phyloP scores from a whole-genome alignment of 2,329 filamentous ascomycete species.

The Botryotinia convoluta region DNA sequence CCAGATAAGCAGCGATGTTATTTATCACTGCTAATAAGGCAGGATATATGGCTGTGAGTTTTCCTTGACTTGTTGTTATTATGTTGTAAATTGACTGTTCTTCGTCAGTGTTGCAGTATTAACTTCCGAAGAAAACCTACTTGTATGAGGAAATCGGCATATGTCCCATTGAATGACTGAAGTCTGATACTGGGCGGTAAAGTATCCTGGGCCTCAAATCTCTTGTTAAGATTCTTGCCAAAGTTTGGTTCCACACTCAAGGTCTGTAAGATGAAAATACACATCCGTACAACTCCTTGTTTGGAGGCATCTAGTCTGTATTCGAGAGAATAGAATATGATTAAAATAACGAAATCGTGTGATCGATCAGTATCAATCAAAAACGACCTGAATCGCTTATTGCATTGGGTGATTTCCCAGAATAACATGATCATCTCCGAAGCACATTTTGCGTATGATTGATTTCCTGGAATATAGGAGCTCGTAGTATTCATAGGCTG shows the following conservation, averaged over 20 bases:
- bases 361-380: slow-evolving; percentile 93
- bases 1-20: slow-evolving; percentile 83
- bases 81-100: slow-evolving; percentile 81
- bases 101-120: slow-evolving; percentile 30
- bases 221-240: slow-evolving; percentile 83
- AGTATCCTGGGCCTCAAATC: slow-evolving; percentile 84
- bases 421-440: slow-evolving; percentile 97
- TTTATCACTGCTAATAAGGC: slow-evolving; percentile 89
- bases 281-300: slow-evolving; percentile 93
- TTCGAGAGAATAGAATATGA: slow-evolving; percentile 90
- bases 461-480: slow-evolving; percentile 83
- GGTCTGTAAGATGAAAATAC: slow-evolving; percentile 93
- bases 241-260: slow-evolving; percentile 91
- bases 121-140: slow-evolving; percentile 50
- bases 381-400: slow-evolving; percentile 93
- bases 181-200: slow-evolving; percentile 80
- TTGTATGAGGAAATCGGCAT: slow-evolving; percentile 91
- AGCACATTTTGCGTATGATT: slow-evolving; percentile 76
- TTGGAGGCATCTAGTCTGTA: slow-evolving; percentile 82
- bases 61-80: slow-evolving; percentile 87
- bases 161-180: slow-evolving; percentile 80
- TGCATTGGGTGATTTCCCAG: slow-evolving; percentile 96
- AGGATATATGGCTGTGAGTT: slow-evolving; percentile 86
- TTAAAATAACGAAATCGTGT: slow-evolving; percentile 87
- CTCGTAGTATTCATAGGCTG: slow-evolving; percentile 86